phyloP scores from a whole-genome alignment of 352 stramenopile genomes.

The Blastocystis hominis region DNA sequence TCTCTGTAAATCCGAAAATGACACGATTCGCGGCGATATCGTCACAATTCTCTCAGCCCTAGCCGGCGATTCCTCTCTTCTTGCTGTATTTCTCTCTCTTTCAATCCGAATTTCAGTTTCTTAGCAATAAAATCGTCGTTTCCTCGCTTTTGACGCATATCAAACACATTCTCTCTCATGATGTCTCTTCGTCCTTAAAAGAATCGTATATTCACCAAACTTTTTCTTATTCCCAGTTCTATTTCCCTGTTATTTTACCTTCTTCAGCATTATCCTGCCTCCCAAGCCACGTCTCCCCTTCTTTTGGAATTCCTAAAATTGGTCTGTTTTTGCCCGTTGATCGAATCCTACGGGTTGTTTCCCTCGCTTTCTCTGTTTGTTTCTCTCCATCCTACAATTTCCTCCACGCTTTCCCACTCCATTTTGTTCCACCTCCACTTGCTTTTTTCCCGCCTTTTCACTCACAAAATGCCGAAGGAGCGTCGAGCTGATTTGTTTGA shows the following conservation, averaged over 20 bases:
- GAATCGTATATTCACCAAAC: background rate
- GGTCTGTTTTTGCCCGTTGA: background rate
- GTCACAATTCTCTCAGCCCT: background rate
- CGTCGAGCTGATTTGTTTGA: background rate
- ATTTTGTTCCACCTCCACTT: background rate
- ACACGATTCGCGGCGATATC: background rate
- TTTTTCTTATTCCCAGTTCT: background rate
- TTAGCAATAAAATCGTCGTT: background rate
- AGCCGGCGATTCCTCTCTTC: background rate
- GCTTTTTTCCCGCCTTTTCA: background rate
- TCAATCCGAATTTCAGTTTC: background rate
- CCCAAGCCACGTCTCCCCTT: background rate
- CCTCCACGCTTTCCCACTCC: background rate
- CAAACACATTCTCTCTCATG: background rate
- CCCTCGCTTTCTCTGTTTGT: background rate
- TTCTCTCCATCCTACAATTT: background rate
- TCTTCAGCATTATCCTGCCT: background rate
- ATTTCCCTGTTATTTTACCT: background rate
- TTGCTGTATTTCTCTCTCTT: background rate
- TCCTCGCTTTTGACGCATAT: background rate
- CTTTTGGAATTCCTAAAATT: background rate
- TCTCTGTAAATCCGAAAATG: background rate
- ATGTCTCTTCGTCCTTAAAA: background rate
- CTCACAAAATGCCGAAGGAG: background rate
- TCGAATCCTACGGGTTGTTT: background rate